These are phyloP conservation scores for Aphanomyces stellatus DNA, from an alignment of 352 stramenopile species.

Conservation along the genomic window DNA sequence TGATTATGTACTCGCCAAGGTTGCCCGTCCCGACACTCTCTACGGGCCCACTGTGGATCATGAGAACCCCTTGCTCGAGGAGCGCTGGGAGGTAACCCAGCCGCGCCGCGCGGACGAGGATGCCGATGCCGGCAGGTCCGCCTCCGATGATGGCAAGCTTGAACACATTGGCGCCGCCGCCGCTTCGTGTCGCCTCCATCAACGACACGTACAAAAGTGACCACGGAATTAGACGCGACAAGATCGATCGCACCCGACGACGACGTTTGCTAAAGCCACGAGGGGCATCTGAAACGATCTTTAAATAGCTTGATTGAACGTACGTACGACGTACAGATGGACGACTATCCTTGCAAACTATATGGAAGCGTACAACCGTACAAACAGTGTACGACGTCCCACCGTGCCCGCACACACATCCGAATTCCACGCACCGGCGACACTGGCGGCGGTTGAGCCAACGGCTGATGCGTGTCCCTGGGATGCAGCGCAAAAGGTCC, in stretches of 20 bases:
- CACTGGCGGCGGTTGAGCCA: no score
- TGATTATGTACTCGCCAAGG: slow-evolving; percentile 71
- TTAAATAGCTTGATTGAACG: background rate
- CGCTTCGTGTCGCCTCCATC: no score
- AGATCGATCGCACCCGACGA: no score
- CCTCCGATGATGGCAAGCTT: slow-evolving; percentile 66
- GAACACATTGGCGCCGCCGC: no score
- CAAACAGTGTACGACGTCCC: no score
- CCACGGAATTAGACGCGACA: no score
- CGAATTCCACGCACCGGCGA: no score
- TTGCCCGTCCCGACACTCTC: slow-evolving; percentile 53
- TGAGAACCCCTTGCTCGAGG: slow-evolving; percentile 45
- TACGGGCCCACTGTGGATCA: slow-evolving; percentile 51
- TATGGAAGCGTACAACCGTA: background rate
- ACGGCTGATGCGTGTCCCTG: no score
- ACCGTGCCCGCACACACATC: no score
- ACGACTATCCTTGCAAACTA: background rate
- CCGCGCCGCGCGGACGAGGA: slow-evolving; percentile 63
- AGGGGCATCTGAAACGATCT: slow-evolving; percentile 1
- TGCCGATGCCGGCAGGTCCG: slow-evolving; percentile 55
- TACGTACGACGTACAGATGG: background rate
- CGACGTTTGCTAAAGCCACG: no score
- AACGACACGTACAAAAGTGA: no score
- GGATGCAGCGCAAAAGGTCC: no score
- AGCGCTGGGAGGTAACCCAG: slow-evolving; percentile 46